phyloP scores from a whole-genome alignment of 257 asterid genomes.

The Craterostigma plantagineum region DNA sequence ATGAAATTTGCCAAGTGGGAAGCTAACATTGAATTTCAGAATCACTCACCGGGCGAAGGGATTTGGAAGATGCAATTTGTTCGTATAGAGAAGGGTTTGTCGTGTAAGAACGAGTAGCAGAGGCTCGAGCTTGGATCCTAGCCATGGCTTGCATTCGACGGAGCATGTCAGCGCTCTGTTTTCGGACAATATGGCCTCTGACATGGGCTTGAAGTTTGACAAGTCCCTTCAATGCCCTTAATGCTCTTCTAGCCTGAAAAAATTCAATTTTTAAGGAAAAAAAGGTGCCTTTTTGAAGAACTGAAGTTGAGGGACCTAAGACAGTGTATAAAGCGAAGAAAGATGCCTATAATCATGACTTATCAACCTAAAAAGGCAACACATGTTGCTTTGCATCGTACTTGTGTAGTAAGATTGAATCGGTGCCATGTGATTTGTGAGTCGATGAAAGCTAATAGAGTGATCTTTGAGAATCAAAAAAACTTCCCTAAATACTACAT shows the following conservation, averaged over 20 bases:
- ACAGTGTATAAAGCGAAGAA: no score
- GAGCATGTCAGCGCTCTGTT: slow-evolving; percentile 82
- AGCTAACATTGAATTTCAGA: background rate
- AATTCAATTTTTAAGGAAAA: no score
- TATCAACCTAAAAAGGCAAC: no score
- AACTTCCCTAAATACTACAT: no score
- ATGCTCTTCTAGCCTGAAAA: slow-evolving; percentile 77
- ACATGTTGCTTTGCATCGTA: no score
- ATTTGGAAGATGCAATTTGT: slow-evolving; percentile 24
- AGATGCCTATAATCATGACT: no score
- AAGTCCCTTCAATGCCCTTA: slow-evolving; percentile 77
- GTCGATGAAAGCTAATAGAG: no score
- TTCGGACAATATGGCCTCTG: slow-evolving; percentile 79
- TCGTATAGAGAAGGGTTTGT: slow-evolving; percentile 14
- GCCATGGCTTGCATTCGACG: slow-evolving; percentile 91
- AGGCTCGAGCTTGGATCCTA: slow-evolving; percentile 90
- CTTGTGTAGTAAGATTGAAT: no score
- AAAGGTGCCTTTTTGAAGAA: background rate
- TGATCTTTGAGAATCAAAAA: no score
- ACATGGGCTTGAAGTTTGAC: slow-evolving; percentile 90
- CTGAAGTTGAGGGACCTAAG: background rate
- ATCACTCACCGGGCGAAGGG: background rate
- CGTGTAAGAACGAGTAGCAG: slow-evolving; percentile 42
- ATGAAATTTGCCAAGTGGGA: no score
- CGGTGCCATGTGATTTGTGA: no score